A percentile compares a stretch with the other conserved stretches of the same genome.
phyloP scores from a whole-genome alignment of 306 rosid genomes.

The Fragaria iinumae region DNA sequence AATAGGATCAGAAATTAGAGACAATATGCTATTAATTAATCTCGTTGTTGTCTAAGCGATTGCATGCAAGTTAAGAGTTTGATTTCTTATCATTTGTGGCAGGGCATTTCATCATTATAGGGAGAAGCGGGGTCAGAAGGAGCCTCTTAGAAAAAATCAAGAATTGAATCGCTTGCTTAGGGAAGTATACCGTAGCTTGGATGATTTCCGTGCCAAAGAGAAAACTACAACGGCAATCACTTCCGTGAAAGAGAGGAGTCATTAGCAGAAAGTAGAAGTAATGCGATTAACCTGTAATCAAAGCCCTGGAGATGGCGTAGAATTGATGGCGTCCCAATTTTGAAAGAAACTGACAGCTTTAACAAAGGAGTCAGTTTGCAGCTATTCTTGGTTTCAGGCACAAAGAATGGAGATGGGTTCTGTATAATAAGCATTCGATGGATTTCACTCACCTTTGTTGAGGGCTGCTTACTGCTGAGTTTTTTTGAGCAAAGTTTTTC shows the following conservation, averaged over 20 bases:
- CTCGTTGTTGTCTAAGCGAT: not conserved
- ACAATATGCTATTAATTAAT: not conserved
- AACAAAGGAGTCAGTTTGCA: conserved; percentile 35
- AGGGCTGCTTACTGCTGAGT: conserved; percentile 52
- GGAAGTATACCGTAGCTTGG: conserved; percentile 78
- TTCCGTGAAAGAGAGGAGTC: conserved; percentile 35
- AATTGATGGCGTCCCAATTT: conserved; percentile 49
- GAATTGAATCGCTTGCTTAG: conserved; percentile 74
- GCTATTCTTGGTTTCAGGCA: conserved; percentile 53
- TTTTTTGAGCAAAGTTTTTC: conserved; percentile 38
- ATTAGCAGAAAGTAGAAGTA: conserved; percentile 30
- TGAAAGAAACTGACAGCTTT: conserved; percentile 47
- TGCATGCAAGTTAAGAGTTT: not conserved
- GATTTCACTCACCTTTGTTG: conserved; percentile 37
- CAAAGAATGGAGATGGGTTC: conserved; percentile 43
- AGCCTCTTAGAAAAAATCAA: conserved; percentile 53
- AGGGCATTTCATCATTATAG: conserved; percentile 98
- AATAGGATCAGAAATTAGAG: not conserved
- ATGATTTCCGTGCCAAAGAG: conserved; percentile 80
- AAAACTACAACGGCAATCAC: conserved; percentile 24
- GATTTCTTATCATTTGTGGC: conserved; percentile 26
- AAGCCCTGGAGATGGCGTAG: conserved; percentile 19
- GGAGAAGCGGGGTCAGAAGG: conserved; percentile 47
- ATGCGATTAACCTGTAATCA: conserved; percentile 7
- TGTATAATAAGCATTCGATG: conserved; percentile 38